Percentiles rank a stretch among this genome's conserved stretches.
Evolutionary conservation across 331 rosid species (phyloP).

Genomic region (Quercus lobata): DNA sequence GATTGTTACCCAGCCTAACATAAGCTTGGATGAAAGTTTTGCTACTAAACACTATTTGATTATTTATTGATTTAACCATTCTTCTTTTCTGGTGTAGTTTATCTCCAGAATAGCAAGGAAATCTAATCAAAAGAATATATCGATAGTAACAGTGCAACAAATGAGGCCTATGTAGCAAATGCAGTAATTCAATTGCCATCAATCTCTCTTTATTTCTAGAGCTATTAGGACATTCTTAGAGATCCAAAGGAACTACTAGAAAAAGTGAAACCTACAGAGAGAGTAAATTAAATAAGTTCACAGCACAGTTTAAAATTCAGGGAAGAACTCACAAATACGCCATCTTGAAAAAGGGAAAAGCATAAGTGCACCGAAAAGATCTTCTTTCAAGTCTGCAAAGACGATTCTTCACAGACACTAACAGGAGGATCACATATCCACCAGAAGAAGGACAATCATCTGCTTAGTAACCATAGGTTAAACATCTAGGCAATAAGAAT

Average conservation of each 20-base stretch:
- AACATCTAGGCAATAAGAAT: neutral
- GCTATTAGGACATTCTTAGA: neutral
- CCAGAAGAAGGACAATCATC: constrained; percentile 15
- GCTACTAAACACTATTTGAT: too few relatives aligned
- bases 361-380: constrained; percentile 64
- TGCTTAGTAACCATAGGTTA: neutral
- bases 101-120: constrained; percentile 95
- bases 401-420: constrained; percentile 78
- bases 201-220: neutral
- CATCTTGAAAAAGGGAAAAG: too few relatives aligned
- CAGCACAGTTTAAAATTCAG: neutral
- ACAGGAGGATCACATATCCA: constrained; percentile 80
- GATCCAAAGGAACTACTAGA: neutral
- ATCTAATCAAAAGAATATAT: constrained; percentile 78
- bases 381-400: constrained; percentile 63
- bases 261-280: neutral
- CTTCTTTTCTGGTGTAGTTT: constrained; percentile 43
- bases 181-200: constrained; percentile 47
- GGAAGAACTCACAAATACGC: too few relatives aligned
- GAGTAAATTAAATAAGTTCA: neutral
- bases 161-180: constrained; percentile 93
- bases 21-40: too few relatives aligned
- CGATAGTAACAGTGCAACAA: constrained; percentile 92
- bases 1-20: too few relatives aligned
- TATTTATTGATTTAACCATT: neutral